Evolutionary conservation across 768 basidiomycete genomes (phyloP).

Genomic region (Leccinellum albellum): DNA sequence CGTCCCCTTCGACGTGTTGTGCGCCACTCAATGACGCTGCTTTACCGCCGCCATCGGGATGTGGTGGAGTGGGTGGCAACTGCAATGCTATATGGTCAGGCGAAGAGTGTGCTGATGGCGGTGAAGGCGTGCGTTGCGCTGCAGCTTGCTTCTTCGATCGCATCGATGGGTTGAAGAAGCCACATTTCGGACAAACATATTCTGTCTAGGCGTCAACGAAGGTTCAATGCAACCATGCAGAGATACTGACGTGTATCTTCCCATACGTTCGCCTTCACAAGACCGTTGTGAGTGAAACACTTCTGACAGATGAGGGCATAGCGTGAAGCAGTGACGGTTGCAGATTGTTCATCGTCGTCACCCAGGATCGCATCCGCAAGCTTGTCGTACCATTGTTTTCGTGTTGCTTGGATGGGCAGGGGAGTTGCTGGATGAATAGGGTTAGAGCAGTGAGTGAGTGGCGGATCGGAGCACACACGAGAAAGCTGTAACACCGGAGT

Average conservation of each 20-base stretch:
- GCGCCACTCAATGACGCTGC: background rate
- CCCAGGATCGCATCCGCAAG: conserved; percentile 84
- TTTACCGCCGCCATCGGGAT: background rate
- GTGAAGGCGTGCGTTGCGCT: conserved; percentile 27
- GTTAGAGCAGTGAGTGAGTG: conserved; percentile 8
- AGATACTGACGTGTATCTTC: conserved; percentile 70
- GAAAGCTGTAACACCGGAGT: conserved; percentile 35
- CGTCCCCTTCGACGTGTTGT: conserved; percentile 1
- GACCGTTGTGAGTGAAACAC: conserved; percentile 85
- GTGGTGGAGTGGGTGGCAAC: background rate
- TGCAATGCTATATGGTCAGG: conserved; percentile 7
- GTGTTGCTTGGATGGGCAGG: conserved; percentile 45
- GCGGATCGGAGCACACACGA: conserved; percentile 29
- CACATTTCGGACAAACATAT: conserved; percentile 83
- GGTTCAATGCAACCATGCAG: background rate
- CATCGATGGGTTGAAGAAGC: conserved; percentile 66
- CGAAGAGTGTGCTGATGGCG: conserved; percentile 16
- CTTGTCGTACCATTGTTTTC: conserved; percentile 83
- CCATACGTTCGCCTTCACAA: conserved; percentile 80
- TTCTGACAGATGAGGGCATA: conserved; percentile 88
- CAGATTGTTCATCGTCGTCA: conserved; percentile 56
- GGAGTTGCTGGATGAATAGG: conserved; percentile 31
- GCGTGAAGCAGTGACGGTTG: conserved; percentile 39
- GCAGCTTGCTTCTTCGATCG: conserved; percentile 29
- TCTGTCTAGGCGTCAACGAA: conserved; percentile 42